A percentile compares a stretch with the other conserved stretches of the same genome.
Conservation (phyloP, 1,284 basidiomycete species). For the Stygiomarasmius scandens region DNA sequence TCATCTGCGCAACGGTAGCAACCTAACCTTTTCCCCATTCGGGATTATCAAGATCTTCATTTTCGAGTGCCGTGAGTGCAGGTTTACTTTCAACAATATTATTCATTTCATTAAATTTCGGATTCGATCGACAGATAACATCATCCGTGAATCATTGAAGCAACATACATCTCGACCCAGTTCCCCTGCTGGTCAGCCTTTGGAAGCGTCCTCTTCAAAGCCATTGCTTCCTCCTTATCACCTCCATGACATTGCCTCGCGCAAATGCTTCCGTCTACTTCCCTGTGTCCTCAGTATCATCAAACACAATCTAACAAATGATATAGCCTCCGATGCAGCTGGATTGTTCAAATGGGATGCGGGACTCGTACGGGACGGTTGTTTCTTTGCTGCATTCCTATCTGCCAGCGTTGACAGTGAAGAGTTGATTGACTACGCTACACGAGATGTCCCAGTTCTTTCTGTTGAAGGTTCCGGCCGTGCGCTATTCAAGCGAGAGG, state of each 20-base stretch:
- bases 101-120: conserved; percentile 8
- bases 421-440: conserved; percentile 15
- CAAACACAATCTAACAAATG: conserved; percentile 52
- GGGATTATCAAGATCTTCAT: conserved; percentile 63
- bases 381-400: conserved; percentile 77
- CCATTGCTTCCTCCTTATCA: conserved; percentile 29
- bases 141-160: conserved; percentile 66
- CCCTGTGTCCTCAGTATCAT: conserved; percentile 66
- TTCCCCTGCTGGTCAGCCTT: conserved; percentile 23
- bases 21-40: conserved; percentile 13
- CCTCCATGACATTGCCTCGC: conserved; percentile 47
- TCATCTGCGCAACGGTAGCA: conserved; percentile 3
- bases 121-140: conserved; percentile 50
- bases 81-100: conserved; percentile 11
- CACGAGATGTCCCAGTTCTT: conserved; percentile 31
- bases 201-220: conserved; percentile 44
- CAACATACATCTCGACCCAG: conserved; percentile 38
- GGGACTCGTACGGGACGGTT: conserved; percentile 77
- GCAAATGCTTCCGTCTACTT: conserved; percentile 52
- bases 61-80: conserved; percentile 74
- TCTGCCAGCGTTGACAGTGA: conserved; percentile 59
- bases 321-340: conserved; percentile 31
- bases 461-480: conserved; percentile 27
- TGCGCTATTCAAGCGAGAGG: conserved; percentile 50
- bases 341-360: conserved; percentile 82